A percentile compares a stretch with the other conserved stretches of the same genome.
Conservation (phyloP, 305 asterid species). For the Petunia hybrid region DNA sequence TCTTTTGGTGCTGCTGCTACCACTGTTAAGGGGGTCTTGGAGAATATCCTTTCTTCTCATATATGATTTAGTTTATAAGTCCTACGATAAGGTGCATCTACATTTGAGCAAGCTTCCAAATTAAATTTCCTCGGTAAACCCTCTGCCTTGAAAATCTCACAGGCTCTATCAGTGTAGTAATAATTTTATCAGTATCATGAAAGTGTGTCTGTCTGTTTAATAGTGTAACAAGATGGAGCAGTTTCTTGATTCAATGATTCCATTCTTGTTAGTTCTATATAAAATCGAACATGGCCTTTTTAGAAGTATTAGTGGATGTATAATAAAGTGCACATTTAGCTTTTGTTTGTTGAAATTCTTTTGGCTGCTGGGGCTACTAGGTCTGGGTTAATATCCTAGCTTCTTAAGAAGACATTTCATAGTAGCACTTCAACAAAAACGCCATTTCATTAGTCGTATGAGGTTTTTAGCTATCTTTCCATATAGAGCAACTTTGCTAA, state of each 20-base stretch:
- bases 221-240: not conserved
- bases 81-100: too few species aligned
- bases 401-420: constrained; percentile 3
- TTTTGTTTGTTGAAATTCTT: not conserved
- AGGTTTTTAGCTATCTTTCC: not conserved
- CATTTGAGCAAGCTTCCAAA: too few species aligned
- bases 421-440: not conserved
- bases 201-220: not conserved
- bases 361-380: not conserved
- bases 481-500: not conserved
- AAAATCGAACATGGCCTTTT: not conserved
- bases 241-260: constrained; percentile 17
- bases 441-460: not conserved
- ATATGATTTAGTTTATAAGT: too few species aligned
- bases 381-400: not conserved
- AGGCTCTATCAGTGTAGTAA: not conserved
- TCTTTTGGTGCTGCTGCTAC: too few species aligned
- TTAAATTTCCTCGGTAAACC: too few species aligned
- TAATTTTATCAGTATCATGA: constrained; percentile 9
- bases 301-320: not conserved
- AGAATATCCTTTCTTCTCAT: too few species aligned
- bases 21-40: too few species aligned
- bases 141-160: not conserved
- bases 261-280: constrained; percentile 16
- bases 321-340: constrained; percentile 1